Base-by-base conservation (phyloP, 768 basidiomycete genomes). In the Lactarius hengduanensis region DNA sequence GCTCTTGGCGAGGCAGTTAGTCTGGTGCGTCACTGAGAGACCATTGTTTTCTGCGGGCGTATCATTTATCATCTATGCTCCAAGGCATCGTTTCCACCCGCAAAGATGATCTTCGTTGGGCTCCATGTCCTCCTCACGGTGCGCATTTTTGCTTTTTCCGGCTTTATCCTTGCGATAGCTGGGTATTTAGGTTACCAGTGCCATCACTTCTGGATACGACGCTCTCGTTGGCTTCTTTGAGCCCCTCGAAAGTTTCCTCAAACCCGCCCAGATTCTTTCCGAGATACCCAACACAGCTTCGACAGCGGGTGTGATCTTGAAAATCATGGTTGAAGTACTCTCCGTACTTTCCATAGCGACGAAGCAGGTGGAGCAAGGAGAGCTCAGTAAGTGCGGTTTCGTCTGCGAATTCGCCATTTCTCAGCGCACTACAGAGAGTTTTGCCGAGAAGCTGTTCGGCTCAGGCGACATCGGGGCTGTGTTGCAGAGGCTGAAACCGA, bases 211-310 rank as follows among this genome's bases (percentile, higher is more conserved):
- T 15, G 50, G 50, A 8, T 61, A 53, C 20, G 41, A 61, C 15
- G n/a, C 50, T 2, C 50, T 61, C n/a, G 34, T 60, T 22, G 43
- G 22, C 26, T 20, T 60, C 18, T 60, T 60, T n/a, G 43, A 26
- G 47, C 34, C 30, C 11, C 30, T 60, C 30, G 43, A n/a, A 34
- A 40, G 13, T n/a, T 43, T 60, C 59, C 59, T 60, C 20, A 15
- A 40, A 53, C 47, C 34, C 20, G 4, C 28, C 4, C n/a, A 3
- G 5, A 26, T 22, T 10, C 18, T 53, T 40, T 26, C 32, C 7
- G 10, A 40, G 26, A 13, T 47, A 0, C 22, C 45, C 2, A 38
- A n/a, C 6, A 54, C n/a, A 2, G 6, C 26, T 5, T 22, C 8
- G 7, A 38, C 53, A 18, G 6, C 22, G 16, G 36, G 53, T 18